Percentiles rank a stretch among this genome's conserved stretches.
Evolutionary conservation across 768 basidiomycete genomes (phyloP).

Genomic region (Boletellus emodensis): DNA sequence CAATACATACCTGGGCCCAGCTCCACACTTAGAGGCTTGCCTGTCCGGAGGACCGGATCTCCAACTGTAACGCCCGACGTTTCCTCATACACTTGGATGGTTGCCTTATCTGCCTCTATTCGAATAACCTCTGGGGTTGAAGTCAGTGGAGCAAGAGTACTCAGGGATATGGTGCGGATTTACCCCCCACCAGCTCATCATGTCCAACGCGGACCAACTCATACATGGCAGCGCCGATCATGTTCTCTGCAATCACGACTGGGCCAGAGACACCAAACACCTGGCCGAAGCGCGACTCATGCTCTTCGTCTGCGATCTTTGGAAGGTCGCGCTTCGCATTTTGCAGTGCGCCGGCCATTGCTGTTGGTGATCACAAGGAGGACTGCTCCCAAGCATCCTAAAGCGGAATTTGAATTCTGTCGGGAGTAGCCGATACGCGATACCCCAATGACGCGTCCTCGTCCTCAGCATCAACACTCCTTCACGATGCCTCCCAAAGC

Average conservation of each 20-base stretch:
- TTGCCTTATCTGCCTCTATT: slow-evolving; percentile 96
- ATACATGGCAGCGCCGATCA: slow-evolving; percentile 95
- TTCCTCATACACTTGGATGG: slow-evolving; percentile 99
- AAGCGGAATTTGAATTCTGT: slow-evolving; percentile 26
- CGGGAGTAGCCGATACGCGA: slow-evolving; percentile 29
- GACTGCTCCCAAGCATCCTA: slow-evolving; percentile 9
- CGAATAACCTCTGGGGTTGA: slow-evolving; percentile 85
- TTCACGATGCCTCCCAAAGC: slow-evolving; percentile 87
- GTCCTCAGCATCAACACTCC: slow-evolving; percentile 19
- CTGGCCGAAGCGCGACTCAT: slow-evolving; percentile 80
- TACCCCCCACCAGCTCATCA: slow-evolving; percentile 96
- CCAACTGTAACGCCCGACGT: slow-evolving; percentile 99
- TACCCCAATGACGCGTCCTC: slow-evolving; percentile 35
- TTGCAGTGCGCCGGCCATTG: slow-evolving; percentile 89
- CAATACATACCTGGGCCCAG: slow-evolving; percentile 80
- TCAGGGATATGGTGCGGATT: slow-evolving; percentile 16
- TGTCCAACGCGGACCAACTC: slow-evolving; percentile 98
- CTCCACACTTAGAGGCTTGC: slow-evolving; percentile 97
- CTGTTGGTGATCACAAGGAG: slow-evolving; percentile 13
- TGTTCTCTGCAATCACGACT: slow-evolving; percentile 94
- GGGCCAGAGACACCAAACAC: slow-evolving; percentile 97
- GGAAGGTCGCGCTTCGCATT: slow-evolving; percentile 86
- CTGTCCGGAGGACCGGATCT: slow-evolving; percentile 95
- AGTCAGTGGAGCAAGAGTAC: slow-evolving; percentile 10
- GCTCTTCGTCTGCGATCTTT: slow-evolving; percentile 88